phyloP scores from a whole-genome alignment of 2,329 filamentous ascomycete species.

The Mycogone perniciosa region DNA sequence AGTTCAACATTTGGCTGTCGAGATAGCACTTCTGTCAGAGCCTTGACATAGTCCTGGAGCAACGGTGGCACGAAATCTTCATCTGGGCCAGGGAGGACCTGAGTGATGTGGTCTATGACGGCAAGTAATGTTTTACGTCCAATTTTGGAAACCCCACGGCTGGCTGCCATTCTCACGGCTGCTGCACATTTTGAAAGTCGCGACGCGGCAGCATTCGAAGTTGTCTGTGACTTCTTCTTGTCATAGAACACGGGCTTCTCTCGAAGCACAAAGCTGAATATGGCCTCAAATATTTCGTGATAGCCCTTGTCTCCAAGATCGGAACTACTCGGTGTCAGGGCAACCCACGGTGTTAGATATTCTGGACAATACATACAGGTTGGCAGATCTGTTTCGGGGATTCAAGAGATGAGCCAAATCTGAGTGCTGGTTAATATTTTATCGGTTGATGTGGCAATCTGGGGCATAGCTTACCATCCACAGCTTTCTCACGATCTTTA shows the following conservation, averaged over 20 bases:
- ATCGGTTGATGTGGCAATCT: background rate
- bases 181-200: constrained; percentile 64
- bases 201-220: constrained; percentile 42
- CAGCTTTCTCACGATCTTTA: constrained; percentile 34
- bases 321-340: constrained; percentile 19
- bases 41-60: constrained; percentile 70
- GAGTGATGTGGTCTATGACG: constrained; percentile 73
- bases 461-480: constrained; percentile 31
- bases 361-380: constrained; percentile 28
- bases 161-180: constrained; percentile 65
- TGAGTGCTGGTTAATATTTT: background rate
- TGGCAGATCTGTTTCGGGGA: constrained; percentile 28
- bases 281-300: constrained; percentile 70
- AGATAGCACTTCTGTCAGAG: constrained; percentile 62
- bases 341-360: constrained; percentile 23
- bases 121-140: constrained; percentile 72
- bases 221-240: constrained; percentile 40
- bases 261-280: constrained; percentile 62
- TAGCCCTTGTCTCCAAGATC: constrained; percentile 69
- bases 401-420: constrained; percentile 32
- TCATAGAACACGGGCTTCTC: constrained; percentile 62
- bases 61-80: constrained; percentile 64
- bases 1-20: constrained; percentile 76
- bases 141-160: constrained; percentile 61
- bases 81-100: constrained; percentile 58